Base-by-base conservation (phyloP, 2,329 filamentous ascomycete genomes). In the Ramularia collo-cygni region DNA sequence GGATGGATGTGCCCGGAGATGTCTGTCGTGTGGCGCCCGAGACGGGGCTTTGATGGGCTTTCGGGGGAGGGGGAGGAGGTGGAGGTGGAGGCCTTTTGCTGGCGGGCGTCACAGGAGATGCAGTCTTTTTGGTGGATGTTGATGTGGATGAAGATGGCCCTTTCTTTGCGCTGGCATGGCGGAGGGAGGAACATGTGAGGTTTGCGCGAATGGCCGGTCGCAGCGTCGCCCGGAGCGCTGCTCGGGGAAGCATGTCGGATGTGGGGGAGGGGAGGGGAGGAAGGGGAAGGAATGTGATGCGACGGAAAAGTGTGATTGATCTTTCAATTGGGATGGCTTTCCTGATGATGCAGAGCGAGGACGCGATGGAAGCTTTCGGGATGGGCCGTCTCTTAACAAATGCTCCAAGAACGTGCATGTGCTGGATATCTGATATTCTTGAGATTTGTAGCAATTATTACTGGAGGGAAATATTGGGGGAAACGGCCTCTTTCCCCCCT, bases 211-310 rank as follows among this genome's bases (percentile, higher is more conserved):
- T 24, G 6, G 21, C 6, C 6, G 21, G 21, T 24, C 21, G 21
- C 21, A 18, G 16, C 9, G 50, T 43, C 27, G 51, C 50, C 42
- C 48, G 42, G 36, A 53, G 49, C 37, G 53, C 55, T 47, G 54
- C 57, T 50, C 56, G 58, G 18, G 53, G 46, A 32, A 61, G 58
- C 58, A 61, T 61, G 16, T 24, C 44, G 40, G 19, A 26, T 31
- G 37, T 27, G 17, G 13, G 9, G 13, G 17, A 8, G 29, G 12
- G 14, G 29, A 14, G 29, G 13, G 13, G 29, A 14, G n/a, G 13
- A 31, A 4, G 9, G 13, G 6, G 21, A 24, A 24, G 21, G 21
- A 24, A 24, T 24, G 21, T 6, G 21, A 24, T 10, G 21, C 6
- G 21, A 24, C 10, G 21, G 21, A 24, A 10, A n/a, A 24, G 21